Percentiles rank a stretch among this genome's conserved stretches.
These are phyloP conservation scores for Kandelia obovata DNA, from an alignment of 345 rosid genomes.

Conservation along the genomic window DNA sequence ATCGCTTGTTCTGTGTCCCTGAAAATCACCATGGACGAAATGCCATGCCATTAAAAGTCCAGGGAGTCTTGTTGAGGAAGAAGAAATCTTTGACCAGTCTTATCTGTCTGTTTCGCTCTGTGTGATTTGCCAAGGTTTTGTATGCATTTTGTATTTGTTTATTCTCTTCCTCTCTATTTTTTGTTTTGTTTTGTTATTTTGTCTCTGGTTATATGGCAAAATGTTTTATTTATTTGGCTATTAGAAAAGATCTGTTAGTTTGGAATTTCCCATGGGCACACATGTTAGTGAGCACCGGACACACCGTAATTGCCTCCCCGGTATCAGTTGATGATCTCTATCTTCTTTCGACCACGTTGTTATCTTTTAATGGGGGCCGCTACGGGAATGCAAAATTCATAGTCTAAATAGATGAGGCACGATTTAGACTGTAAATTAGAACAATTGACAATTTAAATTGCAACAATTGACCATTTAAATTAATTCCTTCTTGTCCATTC, in stretches of 20 bases:
- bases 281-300: conserved; percentile 2
- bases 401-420: too few relatives aligned
- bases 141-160: background rate
- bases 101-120: background rate
- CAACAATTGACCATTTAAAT: too few relatives aligned
- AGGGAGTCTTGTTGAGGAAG: background rate
- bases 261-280: conserved; percentile 9
- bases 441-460: too few relatives aligned
- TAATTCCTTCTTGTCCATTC: too few relatives aligned
- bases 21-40: background rate
- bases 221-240: background rate
- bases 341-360: background rate
- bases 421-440: too few relatives aligned
- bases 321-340: background rate
- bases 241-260: background rate
- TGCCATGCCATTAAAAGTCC: too few relatives aligned
- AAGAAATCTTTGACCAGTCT: background rate
- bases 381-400: too few relatives aligned
- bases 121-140: conserved; percentile 9
- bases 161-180: background rate
- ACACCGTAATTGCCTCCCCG: background rate
- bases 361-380: background rate
- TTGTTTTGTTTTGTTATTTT: background rate
- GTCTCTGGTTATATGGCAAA: conserved; percentile 5
- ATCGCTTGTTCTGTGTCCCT: background rate